Evolutionary conservation across 495 filamentous ascomycete genomes (phyloP), one percentile per base, ranked within the genome.

Genomic region (Annulohypoxylon stygium): DNA sequence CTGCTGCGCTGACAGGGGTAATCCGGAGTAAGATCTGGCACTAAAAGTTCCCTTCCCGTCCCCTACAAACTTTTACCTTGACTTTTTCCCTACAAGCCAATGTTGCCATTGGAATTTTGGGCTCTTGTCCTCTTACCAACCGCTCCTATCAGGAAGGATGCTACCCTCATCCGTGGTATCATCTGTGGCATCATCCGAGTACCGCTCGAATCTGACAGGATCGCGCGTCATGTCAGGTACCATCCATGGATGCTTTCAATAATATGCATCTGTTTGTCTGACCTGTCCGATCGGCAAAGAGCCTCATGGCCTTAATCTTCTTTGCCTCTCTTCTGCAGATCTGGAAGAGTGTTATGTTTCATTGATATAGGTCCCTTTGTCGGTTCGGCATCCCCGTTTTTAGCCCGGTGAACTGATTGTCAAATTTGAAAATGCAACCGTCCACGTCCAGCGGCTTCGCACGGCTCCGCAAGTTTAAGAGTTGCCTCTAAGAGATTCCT

Each of bases 201-300:
- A 33, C 69, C 58, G 67, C 50, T 37, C 23, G 10, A 58, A 18
- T 12, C 25, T 50, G 16, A 34, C 41, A 37, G 55, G 20, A 41
- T 66, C 37, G 50, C 57, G 39, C 39, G 16, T 61, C 37, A 72
- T 72, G 63, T 30, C 63, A 67, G 63, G 69, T 33, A 72, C 69
- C 63, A 16, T 37, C n/a, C 8, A 30, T 30, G 26, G 26, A 30
- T 30, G 26, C 34, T 3, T n/a, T 14, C n/a, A 57, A 54, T 30
- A 26, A 41, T 39, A 58, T 43, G 34, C 18, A 23, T 25, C 33
- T 54, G 54, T 54, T n/a, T 68, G n/a, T 51, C 61, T 54, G 61
- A 50, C 45, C 33, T 43, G 45, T 65, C 61, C 61, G 43, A 65
- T 71, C 61, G 45, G 55, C 39, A 16, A 65, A 64, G 70, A 73